These are phyloP conservation scores for Backusella psychrophila DNA, from an alignment of 192 early-diverging fungal genomes.

Conservation along the genomic window DNA sequence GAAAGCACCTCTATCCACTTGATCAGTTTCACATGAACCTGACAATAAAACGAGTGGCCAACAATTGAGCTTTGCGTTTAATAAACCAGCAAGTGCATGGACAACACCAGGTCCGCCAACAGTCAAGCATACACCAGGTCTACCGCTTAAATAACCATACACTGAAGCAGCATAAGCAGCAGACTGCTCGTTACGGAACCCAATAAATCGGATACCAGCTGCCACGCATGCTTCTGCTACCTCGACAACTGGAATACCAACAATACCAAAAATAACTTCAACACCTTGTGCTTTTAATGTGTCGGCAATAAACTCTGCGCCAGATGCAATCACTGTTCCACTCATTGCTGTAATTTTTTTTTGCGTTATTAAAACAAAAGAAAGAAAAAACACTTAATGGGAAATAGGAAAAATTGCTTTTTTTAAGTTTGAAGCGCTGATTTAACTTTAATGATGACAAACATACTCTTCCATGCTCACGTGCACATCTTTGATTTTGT, in stretches of 20 bases:
- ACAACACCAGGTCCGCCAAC: conserved; percentile 75
- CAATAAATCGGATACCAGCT: conserved; percentile 65
- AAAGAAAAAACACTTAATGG: conserved; percentile 1
- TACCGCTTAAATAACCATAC: conserved; percentile 56
- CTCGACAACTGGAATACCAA: conserved; percentile 76
- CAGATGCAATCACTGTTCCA: conserved; percentile 28
- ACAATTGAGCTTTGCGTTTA: conserved; percentile 67
- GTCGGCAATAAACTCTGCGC: conserved; percentile 57
- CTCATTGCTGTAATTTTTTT: not conserved
- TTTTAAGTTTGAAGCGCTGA: not conserved
- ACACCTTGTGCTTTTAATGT: conserved; percentile 61
- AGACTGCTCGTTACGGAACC: conserved; percentile 77
- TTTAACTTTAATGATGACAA: not conserved
- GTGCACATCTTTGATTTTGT: not conserved
- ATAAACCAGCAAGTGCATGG: conserved; percentile 65
- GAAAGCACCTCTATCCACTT: conserved; percentile 67
- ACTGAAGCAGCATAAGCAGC: conserved; percentile 69
- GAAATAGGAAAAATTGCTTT: conserved; percentile 3
- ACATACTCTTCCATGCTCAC: not conserved
- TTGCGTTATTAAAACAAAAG: not conserved
- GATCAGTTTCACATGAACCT: conserved; percentile 51
- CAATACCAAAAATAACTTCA: conserved; percentile 69
- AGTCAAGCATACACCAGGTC: conserved; percentile 65
- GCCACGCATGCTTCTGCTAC: conserved; percentile 70
- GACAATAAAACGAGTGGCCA: conserved; percentile 72